Base-by-base conservation (phyloP, 345 rosid species). In the Ceriops decandra region DNA sequence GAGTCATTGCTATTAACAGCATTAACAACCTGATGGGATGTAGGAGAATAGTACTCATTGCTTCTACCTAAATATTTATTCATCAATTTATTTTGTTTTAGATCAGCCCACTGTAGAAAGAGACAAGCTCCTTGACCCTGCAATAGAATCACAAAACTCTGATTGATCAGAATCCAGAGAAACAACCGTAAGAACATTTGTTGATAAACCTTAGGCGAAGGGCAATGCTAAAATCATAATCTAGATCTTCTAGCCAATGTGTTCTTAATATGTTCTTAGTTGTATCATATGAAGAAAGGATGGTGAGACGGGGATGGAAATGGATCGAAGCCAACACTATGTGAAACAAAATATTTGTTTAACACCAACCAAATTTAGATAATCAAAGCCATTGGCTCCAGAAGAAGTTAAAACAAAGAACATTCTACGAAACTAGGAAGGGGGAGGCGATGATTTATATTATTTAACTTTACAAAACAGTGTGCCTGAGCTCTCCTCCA, bases 51-150 rank as follows among this genome's bases (percentile, higher is more conserved):
- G 35, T n/a, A 15, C 4, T 49, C 66, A 36, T 42, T 54, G 47
- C 57, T 68, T 65, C 28, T 35, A 28, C 54, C 36, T 42, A 9
- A 30, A 21, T 7, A 4, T 49, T 16, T 42, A 24, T 26, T 63
- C 57, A 67, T 32, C 22, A 7, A 30, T 6, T 27, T 22, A 20
- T 61, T 28, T 17, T 19, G 17, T 59, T 52, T 51, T 24, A 52
- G 35, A 69, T 75, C 75, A 28, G 57, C 87, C 80, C 80, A 68
- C 22, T 67, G 64, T 32, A 75, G 62, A 71, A 72, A 86, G 19
- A 32, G 47, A 68, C 90, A 86, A 64, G 87, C 82, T 51, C 90
- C 85, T 47, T 32, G 76, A 20, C 79, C 76, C 90, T 84, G 73
- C 17, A 74, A 47, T 63, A 68, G 22, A 69, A 42, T 52, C 74